Evolutionary conservation across 2,329 filamentous ascomycete species (phyloP).

Genomic region (Pseudofabraea citricarpa): DNA sequence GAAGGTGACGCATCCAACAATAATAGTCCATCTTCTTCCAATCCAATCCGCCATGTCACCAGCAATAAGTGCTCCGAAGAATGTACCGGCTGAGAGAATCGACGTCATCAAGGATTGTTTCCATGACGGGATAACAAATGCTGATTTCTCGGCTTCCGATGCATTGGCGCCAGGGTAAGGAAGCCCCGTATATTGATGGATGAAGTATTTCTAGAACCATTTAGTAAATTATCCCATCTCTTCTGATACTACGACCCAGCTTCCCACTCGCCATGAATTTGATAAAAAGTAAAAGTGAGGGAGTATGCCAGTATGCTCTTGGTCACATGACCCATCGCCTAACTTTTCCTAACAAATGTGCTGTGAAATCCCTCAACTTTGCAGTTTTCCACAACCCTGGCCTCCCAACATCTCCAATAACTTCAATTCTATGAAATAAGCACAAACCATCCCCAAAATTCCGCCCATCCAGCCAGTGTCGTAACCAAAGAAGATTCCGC

Average conservation of each 20-base stretch:
- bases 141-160: not conserved
- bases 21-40: constrained; percentile 56
- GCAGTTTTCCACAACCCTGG: constrained; percentile 33
- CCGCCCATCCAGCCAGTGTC: constrained; percentile 72
- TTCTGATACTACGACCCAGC: constrained; percentile 30
- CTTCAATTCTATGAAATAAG: constrained; percentile 52
- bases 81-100: constrained; percentile 72
- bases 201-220: constrained; percentile 33
- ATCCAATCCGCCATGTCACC: constrained; percentile 61
- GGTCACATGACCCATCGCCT: too few relatives aligned
- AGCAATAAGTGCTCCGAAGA: constrained; percentile 71
- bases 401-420: constrained; percentile 37
- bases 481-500: constrained; percentile 55
- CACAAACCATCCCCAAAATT: constrained; percentile 51
- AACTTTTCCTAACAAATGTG: too few relatives aligned
- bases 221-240: not conserved
- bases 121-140: constrained; percentile 31
- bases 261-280: too few relatives aligned
- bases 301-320: too few relatives aligned
- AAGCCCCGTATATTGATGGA: constrained; percentile 5
- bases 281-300: too few relatives aligned
- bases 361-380: too few relatives aligned
- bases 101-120: constrained; percentile 40
- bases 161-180: constrained; percentile 3
- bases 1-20: constrained; percentile 46